Base-by-base conservation (phyloP, 352 stramenopile species). In the Globisporangium echinulatum region DNA sequence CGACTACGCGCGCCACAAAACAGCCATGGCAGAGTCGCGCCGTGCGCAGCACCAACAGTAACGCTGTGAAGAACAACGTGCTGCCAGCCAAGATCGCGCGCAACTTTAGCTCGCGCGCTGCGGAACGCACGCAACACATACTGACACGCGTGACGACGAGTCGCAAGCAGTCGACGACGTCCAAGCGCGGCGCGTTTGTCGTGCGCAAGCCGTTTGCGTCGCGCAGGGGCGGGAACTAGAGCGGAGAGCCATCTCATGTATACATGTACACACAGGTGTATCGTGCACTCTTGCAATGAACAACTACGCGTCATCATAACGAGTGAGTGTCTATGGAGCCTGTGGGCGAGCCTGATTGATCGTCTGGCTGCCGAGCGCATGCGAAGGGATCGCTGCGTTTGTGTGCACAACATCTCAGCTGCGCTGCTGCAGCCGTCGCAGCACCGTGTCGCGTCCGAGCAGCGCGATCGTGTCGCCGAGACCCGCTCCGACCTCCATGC, bases 401-500 rank as follows among this genome's bases (percentile, higher is more conserved):
- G 51, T 40, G 25, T 33, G 25, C 25, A 3, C 25, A 33, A 33
- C 25, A 33, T 44, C 40, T 44, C 40, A 48, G 17, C 7, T 36
- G 14, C 56, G 62, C 57, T 64, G 52, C 25, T 60, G 62, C 53
- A 90, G 64, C 48, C 85, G 76, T 44, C 58, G 56, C 9, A 95
- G 64, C 47, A 82, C 73, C 1, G 71, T 87, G 36, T 79, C 66
- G 17, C 80, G 82, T 8, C 83, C 85, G 0, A 95, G 67, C 17
- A 93, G 67, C 66, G 89, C 69, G 66, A 95, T 88, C 15, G 85
- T 95, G 51, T 93, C 83, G 43, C 83, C 85, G 37, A 95, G 70
- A 49, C 82, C 78, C 57, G 85, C 85, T 13, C 85, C 85, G 46
- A 95, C 84, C 52, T 93, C 83, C 82, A 93, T 93, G 6, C 82